phyloP scores from a whole-genome alignment of 345 rosid genomes.

The Passiflora organensis region DNA sequence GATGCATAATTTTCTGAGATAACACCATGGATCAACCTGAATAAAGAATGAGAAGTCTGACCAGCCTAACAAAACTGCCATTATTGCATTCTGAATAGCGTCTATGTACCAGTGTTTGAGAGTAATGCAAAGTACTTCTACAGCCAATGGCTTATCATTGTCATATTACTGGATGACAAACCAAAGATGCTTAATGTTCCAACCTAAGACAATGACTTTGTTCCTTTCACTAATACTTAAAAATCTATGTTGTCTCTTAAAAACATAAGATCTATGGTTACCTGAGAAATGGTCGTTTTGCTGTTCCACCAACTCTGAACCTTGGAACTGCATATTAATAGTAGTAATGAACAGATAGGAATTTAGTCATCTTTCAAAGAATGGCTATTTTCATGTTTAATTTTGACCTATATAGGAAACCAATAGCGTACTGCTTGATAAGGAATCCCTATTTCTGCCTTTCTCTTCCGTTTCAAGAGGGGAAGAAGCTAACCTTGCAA shows the following conservation, averaged over 20 bases:
- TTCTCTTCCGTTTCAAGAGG: neutral
- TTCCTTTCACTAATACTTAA: neutral
- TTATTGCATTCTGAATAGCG: too few relatives aligned
- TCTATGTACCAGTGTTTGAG: neutral
- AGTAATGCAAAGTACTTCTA: neutral
- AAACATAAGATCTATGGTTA: constrained; percentile 15
- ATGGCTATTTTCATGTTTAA: neutral
- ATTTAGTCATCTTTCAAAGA: neutral
- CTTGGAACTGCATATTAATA: constrained; percentile 52
- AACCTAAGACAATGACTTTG: neutral
- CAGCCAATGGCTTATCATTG: neutral
- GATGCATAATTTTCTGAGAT: neutral
- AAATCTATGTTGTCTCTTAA: neutral
- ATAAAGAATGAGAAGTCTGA: too few relatives aligned
- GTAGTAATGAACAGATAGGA: neutral
- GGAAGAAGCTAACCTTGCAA: constrained; percentile 55
- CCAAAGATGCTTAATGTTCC: neutral
- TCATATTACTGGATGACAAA: neutral
- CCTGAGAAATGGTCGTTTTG: constrained; percentile 77
- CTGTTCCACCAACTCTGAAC: constrained; percentile 59
- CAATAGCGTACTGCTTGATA: too few relatives aligned
- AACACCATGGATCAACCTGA: neutral
- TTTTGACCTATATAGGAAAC: too few relatives aligned
- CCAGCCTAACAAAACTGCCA: too few relatives aligned
- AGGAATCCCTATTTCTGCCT: neutral